Evolutionary conservation across 768 basidiomycete species (phyloP), one percentile per base, ranked within the genome.

Genomic region (Russula lepida): DNA sequence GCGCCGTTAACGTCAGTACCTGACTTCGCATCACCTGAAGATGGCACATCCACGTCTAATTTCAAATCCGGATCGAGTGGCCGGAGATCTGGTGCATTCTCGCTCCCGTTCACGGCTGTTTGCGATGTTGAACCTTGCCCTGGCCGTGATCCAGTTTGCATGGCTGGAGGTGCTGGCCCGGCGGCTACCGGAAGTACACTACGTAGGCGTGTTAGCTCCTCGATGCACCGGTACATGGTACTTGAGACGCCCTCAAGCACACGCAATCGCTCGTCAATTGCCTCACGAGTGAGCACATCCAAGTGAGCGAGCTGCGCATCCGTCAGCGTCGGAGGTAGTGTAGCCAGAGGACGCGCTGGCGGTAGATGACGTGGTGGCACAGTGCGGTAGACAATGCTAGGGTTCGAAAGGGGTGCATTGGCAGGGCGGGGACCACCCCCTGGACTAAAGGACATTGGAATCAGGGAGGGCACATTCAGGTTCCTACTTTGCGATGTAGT

Each of bases 261-360:
- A 46, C 84, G 78, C 63, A 98, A 72, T 57, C 92, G 81, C 67
- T 93, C 91, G 65, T 94, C 90, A 52, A 97, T 88, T 6, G 88
- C 87, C 65, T 89, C 88, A 56, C 89, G 77, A 28, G 89, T 91
- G 41, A 86, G 69, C 28, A 68, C 74, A 64, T 92, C 89, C 72
- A 92, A 74, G 21, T 77, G 72, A 19, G 78, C 74, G 13, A 93
- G 75, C 67, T 92, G 88, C 43, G 81, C 81, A 17, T 84, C 82
- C 6, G 79, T 83, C 58, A 84, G 68, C 35, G 74, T 74, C 11
- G 77, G 70, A 23, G 84, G 83, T 32, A 82, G 70, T 21, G 64
- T 54, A 11, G 55, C 19, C 51, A 71, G 52, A 54, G 74, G 74
- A 48, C 62, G 62, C 21, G 50, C 54, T 35, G 54, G 37, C 37